Conservation (phyloP, 2,329 filamentous ascomycete species). For the Pestalotiopsis fici region DNA sequence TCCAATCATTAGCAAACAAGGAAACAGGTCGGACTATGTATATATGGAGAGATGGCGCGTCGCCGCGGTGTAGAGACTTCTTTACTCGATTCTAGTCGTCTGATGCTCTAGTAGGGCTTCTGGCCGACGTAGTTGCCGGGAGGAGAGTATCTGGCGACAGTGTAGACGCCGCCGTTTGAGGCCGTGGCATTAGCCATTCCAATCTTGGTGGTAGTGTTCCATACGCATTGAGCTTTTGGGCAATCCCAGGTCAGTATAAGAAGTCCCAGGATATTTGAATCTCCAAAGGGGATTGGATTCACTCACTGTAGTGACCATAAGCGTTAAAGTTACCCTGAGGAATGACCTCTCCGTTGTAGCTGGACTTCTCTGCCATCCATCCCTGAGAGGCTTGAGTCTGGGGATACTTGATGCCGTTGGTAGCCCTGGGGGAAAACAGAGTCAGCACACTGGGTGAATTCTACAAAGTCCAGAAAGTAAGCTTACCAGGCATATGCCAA, state of each 20-base stretch:
- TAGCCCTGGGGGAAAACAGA: background rate
- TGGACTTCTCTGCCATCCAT: conserved; percentile 12
- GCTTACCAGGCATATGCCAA: conserved; percentile 6
- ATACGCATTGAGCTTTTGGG: conserved; percentile 26
- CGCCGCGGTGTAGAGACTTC: background rate
- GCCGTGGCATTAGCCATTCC: conserved; percentile 29
- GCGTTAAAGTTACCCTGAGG: conserved; percentile 10
- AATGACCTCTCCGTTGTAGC: conserved; percentile 9
- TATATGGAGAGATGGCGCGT: background rate
- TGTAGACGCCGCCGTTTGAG: conserved; percentile 28
- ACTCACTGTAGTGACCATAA: conserved; percentile 13
- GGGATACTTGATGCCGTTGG: background rate
- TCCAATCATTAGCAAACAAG: background rate
- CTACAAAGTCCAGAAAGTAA: background rate
- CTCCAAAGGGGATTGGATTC: too few relatives aligned
- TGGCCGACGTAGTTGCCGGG: conserved; percentile 32
- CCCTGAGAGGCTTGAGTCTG: conserved; percentile 6
- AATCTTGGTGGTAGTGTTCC: conserved; percentile 31
- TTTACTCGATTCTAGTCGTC: background rate
- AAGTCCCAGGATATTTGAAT: too few relatives aligned
- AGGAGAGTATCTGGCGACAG: conserved; percentile 33
- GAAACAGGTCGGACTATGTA: background rate
- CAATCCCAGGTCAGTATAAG: background rate
- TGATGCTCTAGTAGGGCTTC: conserved; percentile 25
- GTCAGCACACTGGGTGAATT: background rate